These are phyloP conservation scores for Pythium aristosporum DNA, from an alignment of 352 stramenopile species.

Conservation along the genomic window DNA sequence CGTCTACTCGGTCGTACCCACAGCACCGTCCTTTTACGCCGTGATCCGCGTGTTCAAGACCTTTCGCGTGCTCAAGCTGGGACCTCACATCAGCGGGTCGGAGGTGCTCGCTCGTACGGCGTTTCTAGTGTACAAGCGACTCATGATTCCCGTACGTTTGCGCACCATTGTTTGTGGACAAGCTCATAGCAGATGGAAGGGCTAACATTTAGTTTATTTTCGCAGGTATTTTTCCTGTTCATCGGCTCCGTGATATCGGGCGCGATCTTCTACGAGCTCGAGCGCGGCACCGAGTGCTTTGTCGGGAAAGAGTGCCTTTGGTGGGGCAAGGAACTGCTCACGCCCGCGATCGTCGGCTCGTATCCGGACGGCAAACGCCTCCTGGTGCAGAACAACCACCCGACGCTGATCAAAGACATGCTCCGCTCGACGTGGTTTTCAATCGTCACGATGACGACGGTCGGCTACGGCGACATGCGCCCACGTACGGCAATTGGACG, in stretches of 20 bases:
- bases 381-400: constrained; percentile 53
- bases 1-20: constrained; percentile 63
- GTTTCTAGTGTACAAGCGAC: constrained; percentile 45
- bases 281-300: constrained; percentile 68
- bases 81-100: constrained; percentile 66
- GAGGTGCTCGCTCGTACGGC: constrained; percentile 64
- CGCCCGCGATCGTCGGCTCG: constrained; percentile 33
- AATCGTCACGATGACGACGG: constrained; percentile 66
- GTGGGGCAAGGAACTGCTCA: constrained; percentile 61
- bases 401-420: constrained; percentile 62
- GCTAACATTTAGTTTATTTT: neutral
- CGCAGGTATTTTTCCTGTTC: constrained; percentile 75
- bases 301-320: constrained; percentile 53
- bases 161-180: constrained; percentile 43
- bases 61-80: constrained; percentile 79
- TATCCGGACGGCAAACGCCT: constrained; percentile 58
- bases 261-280: constrained; percentile 74
- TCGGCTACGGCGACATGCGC: constrained; percentile 70
- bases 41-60: constrained; percentile 70
- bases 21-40: constrained; percentile 59
- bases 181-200: constrained; percentile 15
- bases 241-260: constrained; percentile 53
- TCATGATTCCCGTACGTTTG: constrained; percentile 60
- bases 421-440: constrained; percentile 73
- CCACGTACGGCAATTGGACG: constrained; percentile 66